phyloP scores from a whole-genome alignment of 306 rosid genomes.

The Lathyrus oleraceus region DNA sequence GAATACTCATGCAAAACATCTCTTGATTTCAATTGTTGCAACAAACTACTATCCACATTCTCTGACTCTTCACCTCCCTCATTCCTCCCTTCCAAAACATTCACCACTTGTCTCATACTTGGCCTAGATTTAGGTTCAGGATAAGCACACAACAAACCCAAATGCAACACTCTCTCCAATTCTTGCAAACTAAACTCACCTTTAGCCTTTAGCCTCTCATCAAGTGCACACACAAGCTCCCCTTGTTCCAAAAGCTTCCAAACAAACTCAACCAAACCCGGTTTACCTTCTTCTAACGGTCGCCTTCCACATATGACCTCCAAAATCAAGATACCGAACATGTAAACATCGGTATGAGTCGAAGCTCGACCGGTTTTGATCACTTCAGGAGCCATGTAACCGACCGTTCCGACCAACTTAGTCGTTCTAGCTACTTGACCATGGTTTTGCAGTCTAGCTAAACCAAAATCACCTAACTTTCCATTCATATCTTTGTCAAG shows the following conservation, averaged over 20 bases:
- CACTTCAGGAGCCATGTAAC: constrained; percentile 83
- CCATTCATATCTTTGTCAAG: constrained; percentile 84
- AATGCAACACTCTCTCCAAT: constrained; percentile 56
- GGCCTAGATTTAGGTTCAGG: constrained; percentile 70
- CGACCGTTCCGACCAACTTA: constrained; percentile 72
- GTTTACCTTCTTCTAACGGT: constrained; percentile 74
- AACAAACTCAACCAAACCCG: constrained; percentile 60
- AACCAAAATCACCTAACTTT: constrained; percentile 78
- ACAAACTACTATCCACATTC: constrained; percentile 54
- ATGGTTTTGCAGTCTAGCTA: constrained; percentile 69
- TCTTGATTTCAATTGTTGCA: constrained; percentile 47
- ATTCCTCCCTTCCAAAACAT: constrained; percentile 60
- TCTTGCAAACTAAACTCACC: constrained; percentile 52
- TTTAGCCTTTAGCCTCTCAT: constrained; percentile 50
- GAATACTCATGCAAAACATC: constrained; percentile 49
- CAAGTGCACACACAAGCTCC: constrained; percentile 50
- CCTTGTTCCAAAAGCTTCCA: constrained; percentile 59
- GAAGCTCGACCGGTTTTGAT: constrained; percentile 70
- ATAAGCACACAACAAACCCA: constrained; percentile 80
- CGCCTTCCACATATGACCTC: constrained; percentile 90
- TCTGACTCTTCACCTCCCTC: constrained; percentile 44
- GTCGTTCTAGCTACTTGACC: constrained; percentile 68
- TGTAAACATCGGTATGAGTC: constrained; percentile 65
- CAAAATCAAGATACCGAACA: constrained; percentile 71
- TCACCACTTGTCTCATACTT: constrained; percentile 74